These are phyloP conservation scores for Eimeria sp. DNA, from an alignment of 169 alveolate species.

Conservation along the genomic window DNA sequence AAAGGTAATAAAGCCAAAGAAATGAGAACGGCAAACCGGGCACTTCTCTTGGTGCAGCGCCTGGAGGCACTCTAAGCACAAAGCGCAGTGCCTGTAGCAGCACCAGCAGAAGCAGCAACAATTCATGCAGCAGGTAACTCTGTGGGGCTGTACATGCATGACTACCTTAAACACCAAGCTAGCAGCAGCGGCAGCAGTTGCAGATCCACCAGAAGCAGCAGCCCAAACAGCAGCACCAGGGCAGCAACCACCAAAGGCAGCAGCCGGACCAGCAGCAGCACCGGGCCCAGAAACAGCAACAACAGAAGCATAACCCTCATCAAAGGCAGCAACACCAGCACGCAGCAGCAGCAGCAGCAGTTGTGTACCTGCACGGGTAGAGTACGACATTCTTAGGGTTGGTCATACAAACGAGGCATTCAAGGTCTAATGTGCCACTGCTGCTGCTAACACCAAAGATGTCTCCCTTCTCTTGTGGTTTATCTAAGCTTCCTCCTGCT, in stretches of 20 bases:
- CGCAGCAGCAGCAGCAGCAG: slow-evolving; percentile 13
- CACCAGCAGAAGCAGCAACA: no score
- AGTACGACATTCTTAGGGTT: slow-evolving; percentile 83
- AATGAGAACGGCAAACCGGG: slow-evolving; percentile 86
- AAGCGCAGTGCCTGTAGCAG: slow-evolving; percentile 75
- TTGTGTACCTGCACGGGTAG: slow-evolving; percentile 80
- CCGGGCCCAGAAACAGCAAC: not conserved
- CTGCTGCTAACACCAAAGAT: slow-evolving; percentile 10
- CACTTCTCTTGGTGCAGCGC: slow-evolving; percentile 87
- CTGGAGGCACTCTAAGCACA: slow-evolving; percentile 85
- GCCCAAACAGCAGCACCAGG: not conserved
- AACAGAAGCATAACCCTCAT: no score
- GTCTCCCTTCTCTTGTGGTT: not conserved
- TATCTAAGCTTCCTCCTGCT: slow-evolving; percentile 1
- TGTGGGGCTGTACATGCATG: no score
- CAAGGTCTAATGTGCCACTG: slow-evolving; percentile 69
- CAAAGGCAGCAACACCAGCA: no score
- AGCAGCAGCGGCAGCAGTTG: not conserved
- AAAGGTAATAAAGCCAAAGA: slow-evolving; percentile 85
- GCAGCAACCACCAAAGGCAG: no score
- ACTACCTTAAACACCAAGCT: not conserved
- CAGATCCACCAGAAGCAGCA: not conserved
- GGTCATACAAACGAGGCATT: slow-evolving; percentile 86
- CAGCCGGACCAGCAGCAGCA: not conserved
- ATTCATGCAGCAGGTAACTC: not conserved